Percentiles rank a stretch among this genome's conserved stretches.
Evolutionary conservation across 2,329 filamentous ascomycete genomes (phyloP).

Genomic region (Fusarium succisae): DNA sequence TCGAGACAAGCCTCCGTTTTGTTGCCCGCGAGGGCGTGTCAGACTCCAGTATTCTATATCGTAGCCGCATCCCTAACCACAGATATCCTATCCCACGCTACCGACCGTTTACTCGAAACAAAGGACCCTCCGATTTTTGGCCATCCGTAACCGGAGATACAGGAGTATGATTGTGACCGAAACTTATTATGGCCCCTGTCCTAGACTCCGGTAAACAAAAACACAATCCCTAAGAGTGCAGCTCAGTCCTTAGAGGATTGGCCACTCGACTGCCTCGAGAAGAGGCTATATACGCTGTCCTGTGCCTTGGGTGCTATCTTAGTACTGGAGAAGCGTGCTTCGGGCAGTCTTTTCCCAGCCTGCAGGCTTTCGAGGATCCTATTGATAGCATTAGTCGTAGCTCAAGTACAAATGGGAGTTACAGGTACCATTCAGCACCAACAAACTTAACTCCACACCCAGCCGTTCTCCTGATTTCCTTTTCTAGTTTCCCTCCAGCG

Average conservation of each 20-base stretch:
- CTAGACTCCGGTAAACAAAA: neutral
- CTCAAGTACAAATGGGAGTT: neutral
- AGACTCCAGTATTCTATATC: neutral
- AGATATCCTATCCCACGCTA: neutral
- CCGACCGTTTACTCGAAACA: neutral
- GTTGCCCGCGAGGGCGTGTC: neutral
- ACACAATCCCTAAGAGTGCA: neutral
- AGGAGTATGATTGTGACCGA: neutral
- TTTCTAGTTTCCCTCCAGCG: conserved; percentile 80
- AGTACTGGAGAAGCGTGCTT: conserved; percentile 74
- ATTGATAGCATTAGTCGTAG: neutral
- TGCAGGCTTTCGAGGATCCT: conserved; percentile 88
- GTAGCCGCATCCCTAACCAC: neutral
- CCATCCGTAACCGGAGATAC: neutral
- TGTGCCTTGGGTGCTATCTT: conserved; percentile 71
- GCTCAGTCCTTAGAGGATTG: conserved; percentile 10
- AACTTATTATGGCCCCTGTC: neutral
- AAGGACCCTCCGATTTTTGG: neutral
- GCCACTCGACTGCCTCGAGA: conserved; percentile 23
- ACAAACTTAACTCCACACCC: conserved; percentile 82
- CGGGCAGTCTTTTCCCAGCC: conserved; percentile 76
- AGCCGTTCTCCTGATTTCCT: conserved; percentile 74
- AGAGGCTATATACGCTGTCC: conserved; percentile 69
- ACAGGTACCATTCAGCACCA: conserved; percentile 75
- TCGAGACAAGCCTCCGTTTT: neutral